Percentiles rank a stretch among this genome's conserved stretches.
Evolutionary conservation across 2,329 filamentous ascomycete species (phyloP).

Genomic region (Curvularia spicifera): DNA sequence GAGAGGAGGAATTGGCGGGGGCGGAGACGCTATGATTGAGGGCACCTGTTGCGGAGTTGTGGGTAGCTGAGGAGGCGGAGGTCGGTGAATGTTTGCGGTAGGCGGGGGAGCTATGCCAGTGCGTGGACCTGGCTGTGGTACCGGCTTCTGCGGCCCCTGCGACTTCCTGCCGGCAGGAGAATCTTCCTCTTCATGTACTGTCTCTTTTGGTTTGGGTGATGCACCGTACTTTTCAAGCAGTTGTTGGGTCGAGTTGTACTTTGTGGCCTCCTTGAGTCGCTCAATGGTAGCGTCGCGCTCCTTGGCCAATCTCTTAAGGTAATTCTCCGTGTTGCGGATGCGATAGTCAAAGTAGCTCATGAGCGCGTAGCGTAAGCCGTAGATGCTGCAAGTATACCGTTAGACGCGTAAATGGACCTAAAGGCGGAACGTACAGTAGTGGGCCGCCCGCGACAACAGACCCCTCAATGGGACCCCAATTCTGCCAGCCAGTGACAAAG

Average conservation of each 20-base stretch:
- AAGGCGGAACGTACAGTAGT: constrained; percentile 64
- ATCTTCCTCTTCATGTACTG: constrained; percentile 32
- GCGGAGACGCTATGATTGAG: constrained; percentile 25
- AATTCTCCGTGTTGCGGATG: constrained; percentile 70
- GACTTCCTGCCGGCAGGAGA: constrained; percentile 37
- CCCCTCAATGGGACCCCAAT: constrained; percentile 79
- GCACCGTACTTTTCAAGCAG: constrained; percentile 91
- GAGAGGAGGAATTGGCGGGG: constrained; percentile 27
- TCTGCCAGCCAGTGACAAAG: constrained; percentile 82
- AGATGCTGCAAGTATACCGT: constrained; percentile 68
- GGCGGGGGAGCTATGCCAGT: constrained; percentile 66
- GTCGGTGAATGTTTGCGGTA: constrained; percentile 67
- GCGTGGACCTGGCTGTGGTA: constrained; percentile 47
- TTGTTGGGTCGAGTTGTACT: constrained; percentile 92
- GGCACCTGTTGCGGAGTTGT: constrained; percentile 37
- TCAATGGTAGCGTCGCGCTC: constrained; percentile 89
- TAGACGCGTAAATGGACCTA: constrained; percentile 14
- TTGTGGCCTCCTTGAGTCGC: constrained; percentile 92
- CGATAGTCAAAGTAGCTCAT: constrained; percentile 81
- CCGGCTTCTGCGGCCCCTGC: constrained; percentile 40
- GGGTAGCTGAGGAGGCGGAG: constrained; percentile 34
- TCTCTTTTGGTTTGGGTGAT: constrained; percentile 57
- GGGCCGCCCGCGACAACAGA: constrained; percentile 79
- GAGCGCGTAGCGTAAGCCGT: constrained; percentile 70
- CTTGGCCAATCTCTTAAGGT: constrained; percentile 75